A percentile compares a stretch with the other conserved stretches of the same genome.
Conservation (phyloP, 2,329 filamentous ascomycete species). For the Apiospora hydei region DNA sequence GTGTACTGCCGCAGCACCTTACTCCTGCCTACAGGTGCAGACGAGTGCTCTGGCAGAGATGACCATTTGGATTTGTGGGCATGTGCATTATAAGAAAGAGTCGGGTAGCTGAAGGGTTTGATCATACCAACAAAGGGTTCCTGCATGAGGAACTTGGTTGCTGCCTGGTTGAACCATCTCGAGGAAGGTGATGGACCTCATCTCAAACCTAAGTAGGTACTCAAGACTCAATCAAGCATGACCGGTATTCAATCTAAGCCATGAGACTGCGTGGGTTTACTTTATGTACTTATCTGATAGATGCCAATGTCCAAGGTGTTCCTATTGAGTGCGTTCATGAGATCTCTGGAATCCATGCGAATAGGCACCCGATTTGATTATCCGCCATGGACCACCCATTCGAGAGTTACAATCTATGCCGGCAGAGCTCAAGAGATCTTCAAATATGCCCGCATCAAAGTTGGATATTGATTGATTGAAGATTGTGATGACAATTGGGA, state of each 20-base stretch:
- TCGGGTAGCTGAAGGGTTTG: background rate
- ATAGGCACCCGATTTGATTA: background rate
- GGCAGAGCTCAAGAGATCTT: background rate
- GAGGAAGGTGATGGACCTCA: background rate
- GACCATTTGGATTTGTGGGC: too few relatives aligned
- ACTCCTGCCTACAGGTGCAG: background rate
- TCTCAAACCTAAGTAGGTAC: background rate
- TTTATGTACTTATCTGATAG: background rate
- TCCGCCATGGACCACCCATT: background rate
- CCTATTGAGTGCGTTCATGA: background rate
- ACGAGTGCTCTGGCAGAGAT: too few relatives aligned
- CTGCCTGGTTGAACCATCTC: background rate
- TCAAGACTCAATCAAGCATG: background rate
- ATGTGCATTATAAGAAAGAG: background rate
- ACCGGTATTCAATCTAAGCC: background rate
- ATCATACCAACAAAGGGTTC: background rate
- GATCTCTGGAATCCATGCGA: background rate
- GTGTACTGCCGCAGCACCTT: background rate
- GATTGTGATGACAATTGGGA: background rate
- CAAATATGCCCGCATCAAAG: background rate
- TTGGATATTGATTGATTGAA: background rate
- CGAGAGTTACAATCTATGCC: background rate
- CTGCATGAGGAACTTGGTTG: background rate
- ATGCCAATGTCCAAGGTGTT: background rate
- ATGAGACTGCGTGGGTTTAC: background rate